These are phyloP conservation scores for Hyphodiscus hymeniophilus DNA, from an alignment of 495 filamentous ascomycete genomes.

Conservation along the genomic window DNA sequence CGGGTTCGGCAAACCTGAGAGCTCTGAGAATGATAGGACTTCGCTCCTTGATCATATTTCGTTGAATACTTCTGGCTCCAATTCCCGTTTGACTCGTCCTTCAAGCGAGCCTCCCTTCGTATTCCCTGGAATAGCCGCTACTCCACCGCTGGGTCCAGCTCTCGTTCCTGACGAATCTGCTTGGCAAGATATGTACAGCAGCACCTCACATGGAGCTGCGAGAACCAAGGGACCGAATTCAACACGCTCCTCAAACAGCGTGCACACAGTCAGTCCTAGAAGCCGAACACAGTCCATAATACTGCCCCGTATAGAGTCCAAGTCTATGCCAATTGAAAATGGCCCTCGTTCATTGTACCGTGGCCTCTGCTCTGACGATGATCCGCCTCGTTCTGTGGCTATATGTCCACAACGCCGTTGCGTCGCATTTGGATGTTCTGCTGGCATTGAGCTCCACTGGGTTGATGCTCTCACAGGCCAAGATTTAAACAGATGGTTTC, in stretches of 20 bases:
- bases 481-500: conserved; percentile 54
- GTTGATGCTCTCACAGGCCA: conserved; percentile 53
- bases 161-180: conserved; percentile 1
- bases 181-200: conserved; percentile 15
- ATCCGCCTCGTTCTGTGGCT: conserved; percentile 58
- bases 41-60: conserved; percentile 14
- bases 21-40: too few species aligned
- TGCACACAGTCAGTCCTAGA: background rate
- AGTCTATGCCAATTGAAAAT: conserved; percentile 21
- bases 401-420: conserved; percentile 61
- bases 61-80: conserved; percentile 10
- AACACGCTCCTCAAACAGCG: conserved; percentile 1
- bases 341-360: conserved; percentile 38
- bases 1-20: background rate
- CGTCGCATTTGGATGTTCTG: conserved; percentile 61
- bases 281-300: background rate
- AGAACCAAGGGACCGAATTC: conserved; percentile 5
- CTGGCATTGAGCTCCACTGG: conserved; percentile 68
- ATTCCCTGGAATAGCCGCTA: conserved; percentile 10
- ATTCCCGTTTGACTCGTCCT: background rate
- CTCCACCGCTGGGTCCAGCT: background rate
- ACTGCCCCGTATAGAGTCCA: background rate
- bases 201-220: background rate
- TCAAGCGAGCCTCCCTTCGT: conserved; percentile 6
- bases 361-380: conserved; percentile 55